Evolutionary conservation across 78 protist genomes (phyloP), one percentile per base, ranked within the genome.

Genomic region (Diacronema lutheri): DNA sequence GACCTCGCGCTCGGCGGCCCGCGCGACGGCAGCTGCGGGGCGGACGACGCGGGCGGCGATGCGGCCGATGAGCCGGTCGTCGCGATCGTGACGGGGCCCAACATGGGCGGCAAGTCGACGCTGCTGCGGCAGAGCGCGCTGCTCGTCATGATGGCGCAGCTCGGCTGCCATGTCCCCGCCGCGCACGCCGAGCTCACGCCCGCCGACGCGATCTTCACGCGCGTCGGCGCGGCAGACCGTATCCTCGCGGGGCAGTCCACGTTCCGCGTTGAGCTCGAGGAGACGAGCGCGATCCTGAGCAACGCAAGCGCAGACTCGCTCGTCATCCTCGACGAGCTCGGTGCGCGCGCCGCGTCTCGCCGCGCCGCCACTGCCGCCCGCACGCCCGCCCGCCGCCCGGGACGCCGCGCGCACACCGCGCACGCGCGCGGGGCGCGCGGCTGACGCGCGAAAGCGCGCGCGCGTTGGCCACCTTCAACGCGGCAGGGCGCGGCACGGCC

Each of bases 241-340:
- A 85, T 86, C 84, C 41, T 81, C 55, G 86, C 92, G 7, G 99
- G 99, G 16, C 96, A 93, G 73, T 88, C 95, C 37, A 98, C 99
- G 7, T 96, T 98, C 83, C 93, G 95, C 96, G 98, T 97, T 21
- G 99, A 98, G 74, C 91, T 97, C 38, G 85, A 73, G 33, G 89
- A 83, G 72, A 93, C 99, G 1, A 50, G 95, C 14, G 40, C 26
- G 31, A 92, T 95, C 26, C 86, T 97, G 64, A 10, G 60, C 26
- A 56, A 95, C 56, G 99, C 98, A 21, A 95, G 98, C 11, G n/a
- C 31, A 16, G 11, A 85, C 41, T 92, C 97, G 23, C 86, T 98
- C 57, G 99, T 98, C 9, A 92, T 98, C 40, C 81, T 98, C 56
- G 99, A 98, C 71, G 99, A 98, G 89, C 91, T 97, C 1, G 99